These are phyloP conservation scores for Backusella australiensis DNA, from an alignment of 192 early-diverging fungal genomes.

Conservation along the genomic window DNA sequence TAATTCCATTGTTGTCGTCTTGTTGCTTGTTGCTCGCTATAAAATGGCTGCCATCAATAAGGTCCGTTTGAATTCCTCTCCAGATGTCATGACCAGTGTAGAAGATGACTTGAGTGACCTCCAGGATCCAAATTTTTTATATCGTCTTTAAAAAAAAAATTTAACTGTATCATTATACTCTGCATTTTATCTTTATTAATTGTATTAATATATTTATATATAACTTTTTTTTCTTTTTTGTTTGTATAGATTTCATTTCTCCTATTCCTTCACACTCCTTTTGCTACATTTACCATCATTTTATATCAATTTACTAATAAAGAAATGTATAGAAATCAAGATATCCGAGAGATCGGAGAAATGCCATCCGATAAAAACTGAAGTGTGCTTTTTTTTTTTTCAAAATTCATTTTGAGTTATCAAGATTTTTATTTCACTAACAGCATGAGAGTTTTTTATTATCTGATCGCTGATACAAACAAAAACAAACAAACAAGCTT, in stretches of 20 bases:
- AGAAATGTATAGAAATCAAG: neutral
- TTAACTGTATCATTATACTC: neutral
- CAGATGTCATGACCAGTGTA: neutral
- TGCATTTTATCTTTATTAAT: neutral
- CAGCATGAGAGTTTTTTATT: too few species aligned
- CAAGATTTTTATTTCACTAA: too few species aligned
- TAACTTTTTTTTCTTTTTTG: neutral
- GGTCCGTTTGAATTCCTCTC: neutral
- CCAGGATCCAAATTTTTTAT: conserved; percentile 15
- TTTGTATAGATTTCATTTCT: neutral
- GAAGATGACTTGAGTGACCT: conserved; percentile 18
- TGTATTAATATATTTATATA: neutral
- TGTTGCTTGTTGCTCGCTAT: conserved; percentile 10
- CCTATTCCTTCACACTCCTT: neutral
- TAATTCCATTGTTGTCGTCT: conserved; percentile 9
- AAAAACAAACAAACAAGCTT: too few species aligned
- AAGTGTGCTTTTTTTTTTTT: too few species aligned
- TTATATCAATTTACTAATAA: neutral
- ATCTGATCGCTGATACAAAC: too few species aligned
- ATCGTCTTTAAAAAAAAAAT: conserved; percentile 10
- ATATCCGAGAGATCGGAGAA: neutral
- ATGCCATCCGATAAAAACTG: neutral
- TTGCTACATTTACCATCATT: neutral
- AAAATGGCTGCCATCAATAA: conserved; percentile 12
- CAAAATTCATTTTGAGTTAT: too few species aligned